Percentiles rank a stretch among this genome's conserved stretches.
Conservation (phyloP, 202 grass and related monocot species). For the Saccharum hybrid region DNA sequence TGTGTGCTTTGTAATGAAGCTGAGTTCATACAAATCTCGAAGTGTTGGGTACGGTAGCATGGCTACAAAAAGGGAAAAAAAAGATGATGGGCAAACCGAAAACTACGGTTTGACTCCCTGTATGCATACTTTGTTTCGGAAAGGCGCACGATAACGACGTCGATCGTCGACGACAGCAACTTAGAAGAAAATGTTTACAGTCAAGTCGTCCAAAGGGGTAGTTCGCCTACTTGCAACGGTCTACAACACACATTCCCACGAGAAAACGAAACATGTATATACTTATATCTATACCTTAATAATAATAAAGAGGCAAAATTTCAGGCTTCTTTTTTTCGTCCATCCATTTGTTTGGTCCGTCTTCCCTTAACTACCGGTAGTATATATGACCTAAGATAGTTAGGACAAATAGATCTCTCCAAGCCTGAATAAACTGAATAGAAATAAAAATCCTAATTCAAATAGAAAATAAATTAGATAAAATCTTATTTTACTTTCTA, state of each 20-base stretch:
- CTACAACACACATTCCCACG: not conserved
- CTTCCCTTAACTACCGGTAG: no score
- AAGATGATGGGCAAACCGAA: not conserved
- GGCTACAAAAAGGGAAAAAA: not conserved
- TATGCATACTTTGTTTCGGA: not conserved
- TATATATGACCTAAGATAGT: no score
- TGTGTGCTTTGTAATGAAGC: not conserved
- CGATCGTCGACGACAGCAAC: not conserved
- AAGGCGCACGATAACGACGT: not conserved
- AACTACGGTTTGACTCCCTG: not conserved
- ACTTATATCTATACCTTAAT: no score
- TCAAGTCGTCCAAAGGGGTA: not conserved
- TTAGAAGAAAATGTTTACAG: not conserved
- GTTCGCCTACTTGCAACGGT: slow-evolving; percentile 34
- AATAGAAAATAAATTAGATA: no score
- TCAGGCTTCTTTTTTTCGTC: no score
- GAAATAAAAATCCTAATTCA: no score
- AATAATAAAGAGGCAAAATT: no score
- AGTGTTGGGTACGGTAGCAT: not conserved
- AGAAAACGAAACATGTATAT: no score
- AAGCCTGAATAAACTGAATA: no score
- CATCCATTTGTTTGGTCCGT: no score
- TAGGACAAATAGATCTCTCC: no score
- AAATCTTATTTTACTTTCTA: no score
- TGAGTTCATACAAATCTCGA: slow-evolving; percentile 10